These are phyloP conservation scores for Marchantia polymorpha DNA, from an alignment of 225 moss, liverwort and hornwort genomes.

Conservation along the genomic window DNA sequence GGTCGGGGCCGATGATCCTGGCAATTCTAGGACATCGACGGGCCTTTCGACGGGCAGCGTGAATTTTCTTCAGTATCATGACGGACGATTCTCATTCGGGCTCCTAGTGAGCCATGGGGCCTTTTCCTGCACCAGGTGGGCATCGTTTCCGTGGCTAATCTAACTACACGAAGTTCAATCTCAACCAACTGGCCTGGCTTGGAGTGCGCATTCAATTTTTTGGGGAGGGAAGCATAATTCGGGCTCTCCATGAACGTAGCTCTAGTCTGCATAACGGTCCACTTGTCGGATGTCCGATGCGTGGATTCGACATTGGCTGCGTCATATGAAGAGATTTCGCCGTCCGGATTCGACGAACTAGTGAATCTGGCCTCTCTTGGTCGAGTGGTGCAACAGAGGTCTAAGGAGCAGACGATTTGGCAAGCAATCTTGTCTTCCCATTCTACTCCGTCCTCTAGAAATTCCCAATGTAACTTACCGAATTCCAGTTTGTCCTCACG, in stretches of 20 bases:
- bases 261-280: background rate
- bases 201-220: background rate
- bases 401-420: too few relatives aligned
- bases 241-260: background rate
- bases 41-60: background rate
- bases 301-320: background rate
- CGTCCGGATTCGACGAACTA: background rate
- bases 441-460: too few relatives aligned
- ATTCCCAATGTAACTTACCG: too few relatives aligned
- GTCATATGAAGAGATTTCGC: background rate
- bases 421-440: too few relatives aligned
- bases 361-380: background rate
- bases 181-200: too few relatives aligned
- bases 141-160: background rate
- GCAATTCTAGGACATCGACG: background rate
- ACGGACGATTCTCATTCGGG: background rate
- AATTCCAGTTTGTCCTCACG: too few relatives aligned
- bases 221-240: background rate
- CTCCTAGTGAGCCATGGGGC: background rate
- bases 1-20: background rate
- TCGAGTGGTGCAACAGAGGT: background rate
- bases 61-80: background rate
- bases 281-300: background rate
- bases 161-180: background rate
- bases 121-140: background rate